Evolutionary conservation across 768 basidiomycete species (phyloP).

Genomic region (Lentinula edodes): DNA sequence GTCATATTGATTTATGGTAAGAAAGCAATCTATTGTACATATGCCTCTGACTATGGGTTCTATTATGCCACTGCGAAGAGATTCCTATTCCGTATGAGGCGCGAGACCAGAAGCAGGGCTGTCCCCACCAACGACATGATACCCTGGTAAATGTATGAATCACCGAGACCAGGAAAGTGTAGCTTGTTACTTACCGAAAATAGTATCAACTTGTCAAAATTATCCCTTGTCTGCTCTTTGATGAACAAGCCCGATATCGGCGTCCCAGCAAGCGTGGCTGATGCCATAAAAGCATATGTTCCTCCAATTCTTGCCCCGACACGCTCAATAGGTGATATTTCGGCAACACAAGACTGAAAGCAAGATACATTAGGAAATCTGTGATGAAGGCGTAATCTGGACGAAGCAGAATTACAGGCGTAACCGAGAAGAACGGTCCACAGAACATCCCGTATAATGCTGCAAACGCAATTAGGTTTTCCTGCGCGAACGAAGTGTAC

Average conservation of each 20-base stretch:
- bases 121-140: constrained; percentile 1
- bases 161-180: background rate
- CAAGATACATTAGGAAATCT: background rate
- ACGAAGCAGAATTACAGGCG: constrained; percentile 11
- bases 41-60: too few species aligned
- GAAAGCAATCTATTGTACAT: too few species aligned
- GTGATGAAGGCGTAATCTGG: too few species aligned
- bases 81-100: background rate
- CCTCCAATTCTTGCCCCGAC: constrained; percentile 22
- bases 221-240: constrained; percentile 7
- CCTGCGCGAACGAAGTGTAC: constrained; percentile 16
- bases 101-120: background rate
- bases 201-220: constrained; percentile 19
- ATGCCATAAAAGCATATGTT: constrained; percentile 17
- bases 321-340: constrained; percentile 18
- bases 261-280: constrained; percentile 19
- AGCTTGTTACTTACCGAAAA: constrained; percentile 14
- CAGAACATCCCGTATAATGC: constrained; percentile 19
- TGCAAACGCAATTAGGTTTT: constrained; percentile 18
- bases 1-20: too few species aligned
- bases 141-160: background rate
- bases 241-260: constrained; percentile 19
- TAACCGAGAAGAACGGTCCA: constrained; percentile 19
- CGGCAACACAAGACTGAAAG: constrained; percentile 14
- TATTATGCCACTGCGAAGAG: background rate